Evolutionary conservation across 371 early-diverging fungal species (phyloP).

Genomic region (Mortierella sp.): DNA sequence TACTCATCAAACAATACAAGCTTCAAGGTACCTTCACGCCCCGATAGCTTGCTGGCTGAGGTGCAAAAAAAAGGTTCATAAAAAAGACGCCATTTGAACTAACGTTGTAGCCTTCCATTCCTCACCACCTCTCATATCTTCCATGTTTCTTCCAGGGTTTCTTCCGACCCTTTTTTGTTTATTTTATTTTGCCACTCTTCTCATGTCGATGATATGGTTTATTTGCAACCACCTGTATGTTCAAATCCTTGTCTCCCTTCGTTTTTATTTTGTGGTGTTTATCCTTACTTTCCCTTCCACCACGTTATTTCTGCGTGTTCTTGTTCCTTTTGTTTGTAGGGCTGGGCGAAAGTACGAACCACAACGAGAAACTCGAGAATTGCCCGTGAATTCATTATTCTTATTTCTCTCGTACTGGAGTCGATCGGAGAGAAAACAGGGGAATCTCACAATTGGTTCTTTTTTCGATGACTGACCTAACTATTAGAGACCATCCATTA

Average conservation of each 20-base stretch:
- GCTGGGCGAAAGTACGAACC: neutral
- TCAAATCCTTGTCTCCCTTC: neutral
- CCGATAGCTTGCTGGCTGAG: neutral
- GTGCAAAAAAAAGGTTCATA: conserved; percentile 6
- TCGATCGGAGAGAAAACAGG: neutral
- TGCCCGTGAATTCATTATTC: neutral
- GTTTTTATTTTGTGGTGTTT: neutral
- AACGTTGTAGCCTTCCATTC: neutral
- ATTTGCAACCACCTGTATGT: neutral
- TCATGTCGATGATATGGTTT: neutral
- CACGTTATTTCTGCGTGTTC: neutral
- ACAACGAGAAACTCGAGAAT: neutral
- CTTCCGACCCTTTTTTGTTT: conserved; percentile 1
- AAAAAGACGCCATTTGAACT: conserved; percentile 1
- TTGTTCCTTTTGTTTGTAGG: neutral
- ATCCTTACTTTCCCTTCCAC: neutral
- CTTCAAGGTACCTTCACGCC: neutral
- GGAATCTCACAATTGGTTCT: neutral
- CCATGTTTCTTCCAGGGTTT: neutral
- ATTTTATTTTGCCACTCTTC: neutral
- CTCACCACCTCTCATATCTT: neutral
- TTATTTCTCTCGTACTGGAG: neutral
- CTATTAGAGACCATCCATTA: neutral
- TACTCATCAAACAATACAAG: neutral
- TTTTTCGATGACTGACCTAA: neutral